Evolutionary conservation across 1,284 basidiomycete genomes (phyloP), one percentile per base, ranked within the genome.

Genomic region (Ustilago loliicola): DNA sequence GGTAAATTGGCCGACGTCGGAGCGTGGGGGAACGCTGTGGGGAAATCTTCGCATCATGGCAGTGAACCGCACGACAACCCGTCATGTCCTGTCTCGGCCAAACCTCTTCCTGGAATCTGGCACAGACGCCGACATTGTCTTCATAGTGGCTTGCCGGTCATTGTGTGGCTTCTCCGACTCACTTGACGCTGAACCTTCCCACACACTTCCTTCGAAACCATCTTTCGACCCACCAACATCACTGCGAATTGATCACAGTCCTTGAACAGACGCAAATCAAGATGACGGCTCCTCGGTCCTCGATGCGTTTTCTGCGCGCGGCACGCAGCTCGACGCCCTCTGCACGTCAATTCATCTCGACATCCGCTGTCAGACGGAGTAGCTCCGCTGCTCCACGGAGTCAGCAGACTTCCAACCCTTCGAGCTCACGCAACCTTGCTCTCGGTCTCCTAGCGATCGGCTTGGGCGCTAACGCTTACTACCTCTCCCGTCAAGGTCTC

Each of bases 381-480:
- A 62, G 32, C 55, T 53, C 66, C 10, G 27, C 59, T 19, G 15
- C 36, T 29, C 17, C 40, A 23, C 42, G 42, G 42, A 17, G 10
- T 42, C 40, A 7, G 21, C 52, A 7, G 3, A 21, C 42, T 19
- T 36, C 42, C 15, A 45, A 45, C 7, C 7, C 45, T 3, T 67
- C 58, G 2, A 58, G 21, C 60, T 42, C 65, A 15, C 65, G 61
- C 36, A 68, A 73, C 30, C 61, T 73, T 9, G 58, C 47, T 2
- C 34, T 73, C 3, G 71, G 66, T 13, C 66, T 73, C 15, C 66
- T 73, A 17, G 66, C 71, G 19, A 53, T 73, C n/a, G 71, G 71
- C 15, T 50, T 73, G 1, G 71, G 71, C 8, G 66, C 71, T 25
- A 73, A 65, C 23, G 66, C 71, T 0, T 73, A 65, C 71, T 68